Conservation (phyloP, 495 filamentous ascomycete genomes). For the Tuber brumale region DNA sequence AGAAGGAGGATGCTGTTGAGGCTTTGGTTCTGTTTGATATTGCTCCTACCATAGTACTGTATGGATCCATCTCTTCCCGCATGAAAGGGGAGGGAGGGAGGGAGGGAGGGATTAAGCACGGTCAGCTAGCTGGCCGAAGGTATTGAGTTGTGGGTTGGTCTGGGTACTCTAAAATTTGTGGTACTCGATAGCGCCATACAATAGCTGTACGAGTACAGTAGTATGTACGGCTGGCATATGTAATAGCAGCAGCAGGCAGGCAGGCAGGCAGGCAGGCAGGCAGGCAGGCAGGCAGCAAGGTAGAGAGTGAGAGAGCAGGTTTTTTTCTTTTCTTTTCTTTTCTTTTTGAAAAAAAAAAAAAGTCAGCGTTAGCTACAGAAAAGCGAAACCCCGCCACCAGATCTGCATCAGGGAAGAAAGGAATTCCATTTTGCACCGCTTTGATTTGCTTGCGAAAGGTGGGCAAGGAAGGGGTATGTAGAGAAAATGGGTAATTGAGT, state of each 20-base stretch:
- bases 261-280: not conserved
- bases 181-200: not conserved
- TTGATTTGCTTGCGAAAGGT: not conserved
- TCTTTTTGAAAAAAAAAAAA: not conserved
- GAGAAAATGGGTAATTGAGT: not conserved
- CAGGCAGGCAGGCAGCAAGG: not conserved
- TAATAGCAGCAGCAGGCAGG: not conserved
- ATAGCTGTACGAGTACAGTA: not conserved
- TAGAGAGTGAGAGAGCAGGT: not conserved
- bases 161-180: conserved; percentile 1
- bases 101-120: conserved; percentile 5
- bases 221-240: not conserved
- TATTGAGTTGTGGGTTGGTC: not conserved
- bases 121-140: not conserved
- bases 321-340: not conserved
- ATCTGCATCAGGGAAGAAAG: conserved; percentile 1
- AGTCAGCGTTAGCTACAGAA: not conserved
- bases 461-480: not conserved
- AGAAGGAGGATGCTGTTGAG: not conserved
- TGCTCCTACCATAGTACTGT: not conserved
- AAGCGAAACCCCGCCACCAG: not conserved
- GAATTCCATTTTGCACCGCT: not conserved
- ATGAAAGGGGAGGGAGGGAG: not conserved
- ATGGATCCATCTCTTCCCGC: not conserved
- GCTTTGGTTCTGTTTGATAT: conserved; percentile 1